phyloP scores from a whole-genome alignment of 768 basidiomycete species.

The Leccinum olivaceopallidum region DNA sequence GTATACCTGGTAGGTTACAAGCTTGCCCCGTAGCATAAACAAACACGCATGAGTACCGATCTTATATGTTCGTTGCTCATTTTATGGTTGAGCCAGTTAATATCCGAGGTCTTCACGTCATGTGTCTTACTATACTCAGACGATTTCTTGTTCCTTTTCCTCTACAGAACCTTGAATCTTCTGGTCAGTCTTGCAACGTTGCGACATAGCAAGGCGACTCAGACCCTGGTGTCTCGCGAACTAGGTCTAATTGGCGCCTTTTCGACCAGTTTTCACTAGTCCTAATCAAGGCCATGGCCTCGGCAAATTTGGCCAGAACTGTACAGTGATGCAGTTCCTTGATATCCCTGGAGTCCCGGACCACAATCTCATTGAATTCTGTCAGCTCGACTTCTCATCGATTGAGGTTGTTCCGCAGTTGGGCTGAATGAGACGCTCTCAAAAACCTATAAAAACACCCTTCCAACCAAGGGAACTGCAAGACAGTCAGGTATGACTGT shows the following conservation, averaged over 20 bases:
- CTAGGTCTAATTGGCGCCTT: not conserved
- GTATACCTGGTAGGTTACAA: not conserved
- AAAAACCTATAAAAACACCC: slow-evolving; percentile 15
- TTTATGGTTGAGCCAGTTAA: not conserved
- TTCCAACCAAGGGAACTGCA: too few relatives aligned
- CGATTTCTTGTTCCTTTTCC: not conserved
- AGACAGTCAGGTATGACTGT: slow-evolving; percentile 9
- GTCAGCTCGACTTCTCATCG: not conserved
- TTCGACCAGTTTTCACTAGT: not conserved
- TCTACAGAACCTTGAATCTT: not conserved
- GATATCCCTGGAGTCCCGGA: not conserved
- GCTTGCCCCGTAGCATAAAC: not conserved
- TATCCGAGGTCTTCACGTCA: not conserved
- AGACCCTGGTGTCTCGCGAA: not conserved
- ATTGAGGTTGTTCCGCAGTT: not conserved
- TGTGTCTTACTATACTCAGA: not conserved
- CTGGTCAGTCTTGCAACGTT: not conserved
- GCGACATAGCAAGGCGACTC: not conserved
- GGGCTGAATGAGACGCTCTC: slow-evolving; percentile 10
- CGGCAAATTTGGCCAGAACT: not conserved
- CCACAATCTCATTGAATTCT: not conserved
- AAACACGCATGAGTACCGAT: not conserved
- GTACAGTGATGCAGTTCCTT: not conserved
- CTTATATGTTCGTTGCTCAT: not conserved
- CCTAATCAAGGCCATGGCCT: not conserved